Base-by-base conservation (phyloP, 2,329 filamentous ascomycete species). In the Epichloe uncinata region DNA sequence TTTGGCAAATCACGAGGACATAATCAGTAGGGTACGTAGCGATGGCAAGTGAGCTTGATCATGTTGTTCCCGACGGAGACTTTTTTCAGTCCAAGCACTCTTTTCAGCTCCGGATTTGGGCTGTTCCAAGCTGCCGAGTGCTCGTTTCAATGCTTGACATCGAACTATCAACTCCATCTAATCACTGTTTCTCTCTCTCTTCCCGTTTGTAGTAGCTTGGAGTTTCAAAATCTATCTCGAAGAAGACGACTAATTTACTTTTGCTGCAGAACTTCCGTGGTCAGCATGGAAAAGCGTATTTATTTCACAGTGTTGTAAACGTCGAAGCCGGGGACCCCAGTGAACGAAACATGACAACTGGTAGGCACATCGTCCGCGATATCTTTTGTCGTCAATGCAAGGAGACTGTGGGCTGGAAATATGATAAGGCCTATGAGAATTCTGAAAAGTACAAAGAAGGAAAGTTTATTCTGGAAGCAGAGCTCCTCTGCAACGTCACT, bases 371-470 rank as follows among this genome's bases (percentile, higher is more conserved):
- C 50, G 93, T 98, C 45, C 84, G 93, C 52, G 93, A 98, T 65
- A 96, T 98, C 60, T 75, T 52, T 52, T 98, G 93, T 72, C 79
- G 85, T 52, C 87, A 95, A 68, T 98, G 93, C 77, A 85, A 85
- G 64, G 85, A 90, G 66, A 85, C 84, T 33, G 93, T 98, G 48
- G 93, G 93, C 36, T 98, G 93, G 93, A 97, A 95, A 68, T 98
- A 98, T 66, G 93, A 98, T 69, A 95, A 94, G 72, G 93, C 93
- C 1, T 97, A 86, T 65, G 93, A 98, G 72, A 69, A 73, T 35
- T 83, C 77, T 56, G 91, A 98, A 77, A 95, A 95, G 71, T 98
- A 98, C 71, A 98, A 98, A 73, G 93, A 98, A 74, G 90, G 89
- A 50, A 98, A 97, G 71, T 97, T 86, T 66, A 98, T 98, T 53